Evolutionary conservation across 2,329 filamentous ascomycete genomes (phyloP), one percentile per base, ranked within the genome.

Genomic region (Epichloe amarillans): DNA sequence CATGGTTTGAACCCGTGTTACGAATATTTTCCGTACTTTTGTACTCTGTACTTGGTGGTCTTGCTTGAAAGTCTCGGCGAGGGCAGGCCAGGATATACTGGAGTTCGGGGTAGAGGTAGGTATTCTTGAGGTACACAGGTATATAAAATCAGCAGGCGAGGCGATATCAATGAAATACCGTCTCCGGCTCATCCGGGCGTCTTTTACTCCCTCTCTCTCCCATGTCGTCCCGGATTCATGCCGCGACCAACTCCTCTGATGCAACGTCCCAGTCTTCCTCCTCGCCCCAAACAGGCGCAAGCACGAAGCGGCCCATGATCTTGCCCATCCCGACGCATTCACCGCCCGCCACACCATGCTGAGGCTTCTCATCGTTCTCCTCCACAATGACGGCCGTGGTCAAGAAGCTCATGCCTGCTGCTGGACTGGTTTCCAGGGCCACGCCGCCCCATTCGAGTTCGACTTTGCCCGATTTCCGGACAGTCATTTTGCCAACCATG

Each of bases 371-470:
- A 50, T 80, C 76, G 39, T 71, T 72, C 57, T 79, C 71, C 60
- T 82, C 79, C 7, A 82, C 69, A 49, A 84, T 72, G 47, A 81
- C 74, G 2, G 77, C 77, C 39, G 75, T 77, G 11, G 75, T 80
- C 53, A 80, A 57, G 59, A 82, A 83, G 55, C 73, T 72, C 26
- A 74, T 72, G 49, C 73, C 74, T 12, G 74, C 70, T 19, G 75
- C 77, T 3, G 70, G 66, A 37, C 67, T 68, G 55, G 83, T 66
- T 57, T 75, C 71, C 51, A 82, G 68, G 37, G 66, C 69, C 53
- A 72, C 72, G 26, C 80, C 79, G 47, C 80, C 80, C 78, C 79
- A 84, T 62, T 75, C 74, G 35, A 84, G 66, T 62, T 82, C 77
- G 2, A 80, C 75, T 53, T 75, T 77, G 54, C 80, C 80, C 8